These are phyloP conservation scores for Candida sanyiensis DNA, from an alignment of 805 yeast species.

Conservation along the genomic window DNA sequence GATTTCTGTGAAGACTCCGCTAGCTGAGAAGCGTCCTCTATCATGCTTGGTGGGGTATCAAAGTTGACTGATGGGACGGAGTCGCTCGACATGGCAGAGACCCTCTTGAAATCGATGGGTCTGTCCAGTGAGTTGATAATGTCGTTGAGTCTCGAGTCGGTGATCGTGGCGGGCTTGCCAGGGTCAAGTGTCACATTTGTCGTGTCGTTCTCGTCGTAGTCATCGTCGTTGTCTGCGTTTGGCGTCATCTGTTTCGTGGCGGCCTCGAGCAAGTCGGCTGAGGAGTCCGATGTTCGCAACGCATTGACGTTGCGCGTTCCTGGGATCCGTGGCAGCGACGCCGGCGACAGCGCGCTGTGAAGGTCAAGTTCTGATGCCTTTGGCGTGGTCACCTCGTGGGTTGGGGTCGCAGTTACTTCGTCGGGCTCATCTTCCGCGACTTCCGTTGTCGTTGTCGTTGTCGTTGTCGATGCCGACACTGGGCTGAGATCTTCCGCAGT, in stretches of 20 bases:
- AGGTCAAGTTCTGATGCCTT: slow-evolving; percentile 11
- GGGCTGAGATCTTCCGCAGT: neutral
- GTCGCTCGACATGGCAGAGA: slow-evolving; percentile 31
- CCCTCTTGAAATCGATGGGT: slow-evolving; percentile 37
- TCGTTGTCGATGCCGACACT: neutral
- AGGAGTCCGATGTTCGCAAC: slow-evolving; percentile 24
- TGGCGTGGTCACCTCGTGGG: slow-evolving; percentile 13
- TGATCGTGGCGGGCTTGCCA: slow-evolving; percentile 29
- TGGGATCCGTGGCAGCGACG: slow-evolving; percentile 38
- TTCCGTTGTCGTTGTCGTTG: neutral
- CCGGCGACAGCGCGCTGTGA: slow-evolving; percentile 19
- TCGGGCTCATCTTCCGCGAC: neutral
- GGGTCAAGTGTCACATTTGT: slow-evolving; percentile 40
- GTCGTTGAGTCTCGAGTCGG: slow-evolving; percentile 17
- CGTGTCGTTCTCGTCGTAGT: slow-evolving; percentile 3
- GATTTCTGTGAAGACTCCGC: neutral
- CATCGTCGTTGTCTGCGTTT: neutral
- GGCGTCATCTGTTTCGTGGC: neutral
- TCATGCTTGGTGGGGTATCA: neutral
- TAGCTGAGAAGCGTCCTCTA: neutral
- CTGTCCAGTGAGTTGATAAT: slow-evolving; percentile 31
- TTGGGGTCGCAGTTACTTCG: neutral
- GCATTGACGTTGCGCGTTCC: slow-evolving; percentile 45
- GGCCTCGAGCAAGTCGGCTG: slow-evolving; percentile 10
- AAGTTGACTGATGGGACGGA: slow-evolving; percentile 8